Evolutionary conservation across 306 rosid genomes (phyloP).

Genomic region (Cucurbita ficifolia): DNA sequence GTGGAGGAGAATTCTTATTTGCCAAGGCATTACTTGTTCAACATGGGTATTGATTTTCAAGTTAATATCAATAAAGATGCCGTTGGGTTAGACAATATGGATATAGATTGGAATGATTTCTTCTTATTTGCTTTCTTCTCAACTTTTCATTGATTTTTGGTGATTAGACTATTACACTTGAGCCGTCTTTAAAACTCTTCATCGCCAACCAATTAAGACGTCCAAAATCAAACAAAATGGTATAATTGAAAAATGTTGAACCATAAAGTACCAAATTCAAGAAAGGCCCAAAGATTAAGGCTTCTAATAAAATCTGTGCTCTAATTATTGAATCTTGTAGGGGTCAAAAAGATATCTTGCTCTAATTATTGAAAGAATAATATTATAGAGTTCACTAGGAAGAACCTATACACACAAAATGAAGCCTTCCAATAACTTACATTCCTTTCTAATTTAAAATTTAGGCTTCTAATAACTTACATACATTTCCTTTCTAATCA

Average conservation of each 20-base stretch:
- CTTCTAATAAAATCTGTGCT: neutral
- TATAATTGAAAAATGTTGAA: too few species aligned
- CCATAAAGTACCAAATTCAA: neutral
- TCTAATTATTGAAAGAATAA: neutral
- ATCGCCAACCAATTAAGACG: too few species aligned
- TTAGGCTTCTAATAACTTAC: neutral
- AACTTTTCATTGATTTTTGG: neutral
- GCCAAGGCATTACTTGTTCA: neutral
- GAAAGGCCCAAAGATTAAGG: neutral
- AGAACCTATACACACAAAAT: conserved; percentile 2
- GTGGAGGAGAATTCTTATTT: neutral
- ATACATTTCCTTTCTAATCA: neutral
- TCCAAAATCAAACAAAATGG: too few species aligned
- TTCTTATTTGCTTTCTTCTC: neutral
- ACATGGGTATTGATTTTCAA: neutral
- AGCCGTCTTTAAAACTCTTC: too few species aligned
- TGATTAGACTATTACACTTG: too few species aligned
- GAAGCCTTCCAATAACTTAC: neutral
- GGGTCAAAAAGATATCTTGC: neutral
- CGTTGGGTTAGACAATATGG: neutral
- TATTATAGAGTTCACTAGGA: neutral
- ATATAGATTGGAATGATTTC: neutral
- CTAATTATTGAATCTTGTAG: neutral
- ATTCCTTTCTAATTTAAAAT: neutral
- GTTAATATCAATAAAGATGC: neutral